Base-by-base conservation (phyloP, 2,329 filamentous ascomycete species). In the Zasmidium cellare region DNA sequence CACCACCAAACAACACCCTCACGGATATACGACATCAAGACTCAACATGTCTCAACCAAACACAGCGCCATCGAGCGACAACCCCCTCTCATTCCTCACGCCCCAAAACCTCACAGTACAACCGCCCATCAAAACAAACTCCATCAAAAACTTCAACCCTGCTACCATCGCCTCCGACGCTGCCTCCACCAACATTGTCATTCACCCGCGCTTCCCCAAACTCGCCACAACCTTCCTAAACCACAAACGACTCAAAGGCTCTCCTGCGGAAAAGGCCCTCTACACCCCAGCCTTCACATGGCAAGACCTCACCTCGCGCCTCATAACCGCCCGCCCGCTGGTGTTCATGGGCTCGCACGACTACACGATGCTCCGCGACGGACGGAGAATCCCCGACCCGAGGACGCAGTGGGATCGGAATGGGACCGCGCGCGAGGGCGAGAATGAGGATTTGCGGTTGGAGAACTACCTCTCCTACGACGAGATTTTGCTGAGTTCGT, bases 381-480 rank as follows among this genome's bases (percentile, higher is more conserved):
- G 66, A 14, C 58, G 46, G 2, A 46, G 23, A 6, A 48, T 57
- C 31, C n/a, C 24, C 0, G 38, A 63, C 24, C 28, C 44, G 2
- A 45, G 3, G 14, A 6, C 25, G 31, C 60, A 71, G 48, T 72
- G 70, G 69, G 70, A 72, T 53, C 64, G 67, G 11, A 66, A 66
- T 23, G 69, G 67, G 2, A 69, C 63, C 1, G 28, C 46, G 5
- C 31, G 49, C 3, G 63, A 71, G 48, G 24, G 62, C 23, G 31
- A 56, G 45, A 68, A 70, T 51, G 60, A 24, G 20, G 51, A 57
- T 31, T 25, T 57, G 49, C 41, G 19, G 12, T 57, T 73, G 18
- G 56, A 66, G 3, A 57, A 68, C 7, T 73, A 72, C 55, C 62
- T 73, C 9, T 66, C 60, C 38, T 73, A 73, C 55, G 71, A 73